Evolutionary conservation across 805 yeast genomes (phyloP), one percentile per base, ranked within the genome.

Genomic region (Ogataea pignaliae): DNA sequence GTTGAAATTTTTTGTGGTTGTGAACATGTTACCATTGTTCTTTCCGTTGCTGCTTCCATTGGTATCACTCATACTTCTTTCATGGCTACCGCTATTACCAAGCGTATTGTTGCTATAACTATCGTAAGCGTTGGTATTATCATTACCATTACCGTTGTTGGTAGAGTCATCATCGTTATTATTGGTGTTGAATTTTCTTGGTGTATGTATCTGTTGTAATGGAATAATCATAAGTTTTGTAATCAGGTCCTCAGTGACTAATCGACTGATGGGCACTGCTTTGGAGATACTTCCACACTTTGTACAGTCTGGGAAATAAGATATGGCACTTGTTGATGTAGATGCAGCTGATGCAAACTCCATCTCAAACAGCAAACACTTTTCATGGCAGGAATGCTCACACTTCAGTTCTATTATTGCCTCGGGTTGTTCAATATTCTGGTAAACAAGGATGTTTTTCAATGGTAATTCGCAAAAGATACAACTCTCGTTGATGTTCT

Each of bases 371-470:
- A 63, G 45, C 13, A 80, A 65, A 55, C 88, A 82, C 43, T 79
- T 78, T 41, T 78, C 81, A 56, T 82, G 88, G 34, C 72, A 66
- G 36, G 65, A 59, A 55, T 81, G 85, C 1, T 72, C 75, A 61
- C 88, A 82, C 34, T 59, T 59, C 29, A 81, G 62, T 44, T 71
- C 72, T 12, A 81, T 60, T 2, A 78, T 59, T 37, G 64, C 68
- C 44, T 66, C 70, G 9, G 49, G 41, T 8, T 45, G 50, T 5
- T 34, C 21, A 3, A 18, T 10, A 51, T 73, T 82, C 10, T 71
- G 65, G 15, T 60, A 60, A 26, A 75, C 62, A 11, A 59, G 51
- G 39, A 72, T 74, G 28, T 71, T 68, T 14, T 69, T 66, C 4
- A 80, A 58, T 2, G 70, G 65, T 40, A 81, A 80, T 7, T 72